Percentiles rank a stretch among this genome's conserved stretches.
Conservation (phyloP, 345 rosid species). For the sweet orange (Citrus sinensis) region DNA sequence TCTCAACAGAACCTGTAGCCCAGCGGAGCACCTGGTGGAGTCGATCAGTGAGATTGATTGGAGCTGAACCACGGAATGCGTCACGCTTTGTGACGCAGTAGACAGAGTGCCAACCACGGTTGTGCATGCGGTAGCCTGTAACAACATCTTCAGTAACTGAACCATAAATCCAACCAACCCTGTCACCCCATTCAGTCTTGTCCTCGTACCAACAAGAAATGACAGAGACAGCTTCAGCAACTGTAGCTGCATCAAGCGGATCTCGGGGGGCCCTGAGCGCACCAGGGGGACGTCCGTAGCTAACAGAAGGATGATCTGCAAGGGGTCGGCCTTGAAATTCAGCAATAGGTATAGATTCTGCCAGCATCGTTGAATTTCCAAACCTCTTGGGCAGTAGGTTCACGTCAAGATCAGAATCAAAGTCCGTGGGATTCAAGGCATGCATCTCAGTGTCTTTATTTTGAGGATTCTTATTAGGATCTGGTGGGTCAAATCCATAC, state of each 20-base stretch:
- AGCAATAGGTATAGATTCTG: slow-evolving; percentile 76
- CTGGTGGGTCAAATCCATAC: slow-evolving; percentile 89
- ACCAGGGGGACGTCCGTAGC: slow-evolving; percentile 87
- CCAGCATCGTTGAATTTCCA: slow-evolving; percentile 85
- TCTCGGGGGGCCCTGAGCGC: slow-evolving; percentile 74
- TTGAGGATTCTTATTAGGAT: slow-evolving; percentile 32
- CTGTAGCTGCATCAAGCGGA: slow-evolving; percentile 82
- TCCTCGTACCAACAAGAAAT: slow-evolving; percentile 99
- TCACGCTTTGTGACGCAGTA: slow-evolving; percentile 89
- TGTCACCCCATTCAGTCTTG: slow-evolving; percentile 96
- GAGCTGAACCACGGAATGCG: slow-evolving; percentile 89
- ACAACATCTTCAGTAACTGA: slow-evolving; percentile 98
- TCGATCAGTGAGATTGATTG: slow-evolving; percentile 87
- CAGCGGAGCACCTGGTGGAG: slow-evolving; percentile 94
- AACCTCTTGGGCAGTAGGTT: slow-evolving; percentile 83
- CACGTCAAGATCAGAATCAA: slow-evolving; percentile 78
- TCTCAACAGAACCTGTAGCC: slow-evolving; percentile 97
- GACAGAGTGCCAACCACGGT: slow-evolving; percentile 95
- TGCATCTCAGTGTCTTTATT: slow-evolving; percentile 53
- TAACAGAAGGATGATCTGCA: slow-evolving; percentile 86
- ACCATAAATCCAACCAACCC: slow-evolving; percentile 97
- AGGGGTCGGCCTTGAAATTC: slow-evolving; percentile 90
- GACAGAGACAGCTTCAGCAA: slow-evolving; percentile 89
- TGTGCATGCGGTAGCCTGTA: slow-evolving; percentile 96
- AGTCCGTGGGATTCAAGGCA: slow-evolving; percentile 63